A percentile compares a stretch with the other conserved stretches of the same genome.
phyloP scores from a whole-genome alignment of 805 yeast species.

The Naumovozyma dairenensis region DNA sequence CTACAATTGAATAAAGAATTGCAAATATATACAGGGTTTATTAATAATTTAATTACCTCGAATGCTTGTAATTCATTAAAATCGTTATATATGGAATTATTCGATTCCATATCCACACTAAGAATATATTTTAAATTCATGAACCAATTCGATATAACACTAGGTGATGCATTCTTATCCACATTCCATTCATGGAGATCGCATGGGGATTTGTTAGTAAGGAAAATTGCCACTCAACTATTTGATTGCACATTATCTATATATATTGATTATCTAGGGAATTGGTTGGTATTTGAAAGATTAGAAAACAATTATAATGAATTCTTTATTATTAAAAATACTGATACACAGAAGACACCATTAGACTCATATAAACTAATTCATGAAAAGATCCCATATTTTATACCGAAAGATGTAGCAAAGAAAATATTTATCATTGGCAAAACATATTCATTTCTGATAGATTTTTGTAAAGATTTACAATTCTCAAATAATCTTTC shows the following conservation, averaged over 20 bases:
- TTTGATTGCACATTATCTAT: constrained; percentile 43
- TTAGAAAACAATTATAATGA: constrained; percentile 45
- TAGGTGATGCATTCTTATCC: constrained; percentile 47
- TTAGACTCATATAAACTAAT: constrained; percentile 9
- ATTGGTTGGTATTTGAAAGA: constrained; percentile 66
- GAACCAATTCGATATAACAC: constrained; percentile 24
- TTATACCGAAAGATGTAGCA: constrained; percentile 32
- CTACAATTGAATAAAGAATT: constrained; percentile 37
- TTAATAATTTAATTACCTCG: constrained; percentile 37
- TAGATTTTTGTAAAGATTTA: constrained; percentile 54
- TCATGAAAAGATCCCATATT: constrained; percentile 30
- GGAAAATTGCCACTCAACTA: constrained; percentile 34
- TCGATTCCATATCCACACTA: constrained; percentile 44
- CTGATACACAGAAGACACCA: constrained; percentile 4
- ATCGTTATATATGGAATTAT: constrained; percentile 30
- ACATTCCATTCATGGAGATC: constrained; percentile 39
- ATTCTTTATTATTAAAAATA: constrained; percentile 43
- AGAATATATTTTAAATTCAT: constrained; percentile 45
- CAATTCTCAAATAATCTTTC: constrained; percentile 48
- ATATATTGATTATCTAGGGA: constrained; percentile 46
- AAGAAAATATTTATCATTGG: constrained; percentile 57
- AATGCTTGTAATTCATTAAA: constrained; percentile 24
- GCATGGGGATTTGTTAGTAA: constrained; percentile 56
- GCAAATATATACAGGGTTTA: constrained; percentile 33
- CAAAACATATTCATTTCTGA: constrained; percentile 54